Evolutionary conservation across 352 stramenopile species (phyloP).

Genomic region (Plasmopara muralis): DNA sequence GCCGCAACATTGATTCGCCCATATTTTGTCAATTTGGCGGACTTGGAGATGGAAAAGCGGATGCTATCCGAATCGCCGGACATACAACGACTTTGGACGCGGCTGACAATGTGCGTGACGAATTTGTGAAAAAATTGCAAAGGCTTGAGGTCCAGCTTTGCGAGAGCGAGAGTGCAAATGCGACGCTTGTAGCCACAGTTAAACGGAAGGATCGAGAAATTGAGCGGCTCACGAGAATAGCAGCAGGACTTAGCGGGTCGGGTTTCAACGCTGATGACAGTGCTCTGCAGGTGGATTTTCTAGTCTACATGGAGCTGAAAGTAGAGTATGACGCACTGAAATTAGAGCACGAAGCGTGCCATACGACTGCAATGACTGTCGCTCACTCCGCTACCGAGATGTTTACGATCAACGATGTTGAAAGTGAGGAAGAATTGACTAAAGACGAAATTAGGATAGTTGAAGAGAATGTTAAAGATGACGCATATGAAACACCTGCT

Average conservation of each 20-base stretch:
- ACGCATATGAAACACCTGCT: conserved; percentile 37
- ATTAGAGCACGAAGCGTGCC: conserved; percentile 34
- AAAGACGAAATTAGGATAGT: conserved; percentile 3
- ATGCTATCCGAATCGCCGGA: conserved; percentile 19
- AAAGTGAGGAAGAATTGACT: conserved; percentile 21
- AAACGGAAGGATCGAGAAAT: conserved; percentile 45
- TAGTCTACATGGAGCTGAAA: conserved; percentile 42
- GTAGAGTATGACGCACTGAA: conserved; percentile 46
- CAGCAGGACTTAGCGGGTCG: conserved; percentile 29
- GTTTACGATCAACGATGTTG: conserved; percentile 16
- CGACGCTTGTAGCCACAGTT: conserved; percentile 43
- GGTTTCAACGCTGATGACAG: conserved; percentile 22
- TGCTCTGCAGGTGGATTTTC: conserved; percentile 49
- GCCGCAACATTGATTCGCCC: conserved; percentile 8
- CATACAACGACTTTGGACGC: conserved; percentile 12
- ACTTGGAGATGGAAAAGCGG: conserved; percentile 6
- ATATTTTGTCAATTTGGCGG: conserved; percentile 10
- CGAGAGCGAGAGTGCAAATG: conserved; percentile 47
- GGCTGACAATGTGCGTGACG: conserved; percentile 20
- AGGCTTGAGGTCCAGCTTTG: conserved; percentile 48
- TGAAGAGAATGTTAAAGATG: conserved; percentile 17
- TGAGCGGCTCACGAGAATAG: conserved; percentile 31
- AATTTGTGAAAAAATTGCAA: conserved; percentile 39
- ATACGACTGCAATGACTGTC: conserved; percentile 5
- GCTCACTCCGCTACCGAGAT: conserved; percentile 4